Conservation (phyloP, 331 rosid species). For the Telfairia occidentalis region DNA sequence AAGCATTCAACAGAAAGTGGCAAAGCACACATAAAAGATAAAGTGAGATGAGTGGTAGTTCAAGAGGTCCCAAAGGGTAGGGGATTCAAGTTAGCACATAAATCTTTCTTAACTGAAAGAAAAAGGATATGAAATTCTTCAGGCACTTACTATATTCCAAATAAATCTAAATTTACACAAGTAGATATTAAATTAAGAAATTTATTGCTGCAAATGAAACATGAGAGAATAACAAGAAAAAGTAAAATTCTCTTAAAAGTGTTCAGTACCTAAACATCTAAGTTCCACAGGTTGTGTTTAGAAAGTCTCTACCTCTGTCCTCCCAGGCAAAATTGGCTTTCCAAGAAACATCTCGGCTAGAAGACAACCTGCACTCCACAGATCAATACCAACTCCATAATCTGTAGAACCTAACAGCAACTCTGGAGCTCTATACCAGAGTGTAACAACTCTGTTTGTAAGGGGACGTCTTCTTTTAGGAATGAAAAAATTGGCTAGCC, state of each 20-base stretch:
- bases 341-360: constrained; percentile 56
- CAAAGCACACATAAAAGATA: neutral
- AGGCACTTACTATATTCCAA: neutral
- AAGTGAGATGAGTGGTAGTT: neutral
- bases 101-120: neutral
- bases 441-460: constrained; percentile 67
- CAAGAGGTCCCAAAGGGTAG: neutral
- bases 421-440: constrained; percentile 81
- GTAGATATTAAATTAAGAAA: neutral
- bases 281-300: neutral
- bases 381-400: constrained; percentile 66
- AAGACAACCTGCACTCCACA: constrained; percentile 80
- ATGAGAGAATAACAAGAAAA: neutral
- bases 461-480: constrained; percentile 29
- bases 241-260: neutral
- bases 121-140: neutral
- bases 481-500: constrained; percentile 41
- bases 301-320: constrained; percentile 51
- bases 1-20: neutral
- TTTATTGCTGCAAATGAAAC: neutral
- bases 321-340: constrained; percentile 59
- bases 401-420: constrained; percentile 66
- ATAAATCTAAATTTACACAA: neutral
- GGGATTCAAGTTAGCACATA: neutral
- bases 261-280: constrained; percentile 7